Evolutionary conservation across 495 filamentous ascomycete species (phyloP), one percentile per base, ranked within the genome.

Genomic region (Stereocaulon alpinum): DNA sequence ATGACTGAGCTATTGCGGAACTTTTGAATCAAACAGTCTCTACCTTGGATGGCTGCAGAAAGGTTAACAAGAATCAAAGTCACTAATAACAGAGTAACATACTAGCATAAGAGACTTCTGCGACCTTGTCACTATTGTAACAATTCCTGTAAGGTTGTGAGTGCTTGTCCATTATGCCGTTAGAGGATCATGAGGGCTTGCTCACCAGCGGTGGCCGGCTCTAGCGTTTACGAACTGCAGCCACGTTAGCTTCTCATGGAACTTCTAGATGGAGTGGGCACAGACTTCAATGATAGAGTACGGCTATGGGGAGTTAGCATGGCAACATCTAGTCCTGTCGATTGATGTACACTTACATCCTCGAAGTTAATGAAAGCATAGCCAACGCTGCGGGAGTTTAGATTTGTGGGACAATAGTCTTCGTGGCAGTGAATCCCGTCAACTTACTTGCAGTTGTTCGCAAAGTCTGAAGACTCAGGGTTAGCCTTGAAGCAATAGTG

Each of bases 311-410:
- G 17, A 60, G 22, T 18, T 10, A 58, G 18, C 52, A 29, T 58
- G 40, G 20, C 29, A 40, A 40, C 9, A 30, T 48, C 42, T 45
- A 43, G 29, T 44, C 22, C 34, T 44, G 0, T 1, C 40, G 10
- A 53, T 32, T 18, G 15, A 20, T 44, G 2, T 24, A n/a, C 17
- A 75, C 82, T 80, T 66, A 91, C 86, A 69, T 89, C 82, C 48
- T 82, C 81, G 66, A 98, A 95, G 69, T 98, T 96, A 71, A 98
- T 88, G 73, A 98, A 98, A 0, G 91, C 93, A 76, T 98, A 98
- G 59, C 93, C 93, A 59, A 98, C 93, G 71, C 91, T 96, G 62
- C 17, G 61, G 27, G 22, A 37, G 20, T 55, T 64, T 62, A 44
- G 49, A 56, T 73, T 68, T 76, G 64, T 71, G 1, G 60, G 56